phyloP scores from a whole-genome alignment of 2,329 filamentous ascomycete genomes.

The Penicillium digitatum region DNA sequence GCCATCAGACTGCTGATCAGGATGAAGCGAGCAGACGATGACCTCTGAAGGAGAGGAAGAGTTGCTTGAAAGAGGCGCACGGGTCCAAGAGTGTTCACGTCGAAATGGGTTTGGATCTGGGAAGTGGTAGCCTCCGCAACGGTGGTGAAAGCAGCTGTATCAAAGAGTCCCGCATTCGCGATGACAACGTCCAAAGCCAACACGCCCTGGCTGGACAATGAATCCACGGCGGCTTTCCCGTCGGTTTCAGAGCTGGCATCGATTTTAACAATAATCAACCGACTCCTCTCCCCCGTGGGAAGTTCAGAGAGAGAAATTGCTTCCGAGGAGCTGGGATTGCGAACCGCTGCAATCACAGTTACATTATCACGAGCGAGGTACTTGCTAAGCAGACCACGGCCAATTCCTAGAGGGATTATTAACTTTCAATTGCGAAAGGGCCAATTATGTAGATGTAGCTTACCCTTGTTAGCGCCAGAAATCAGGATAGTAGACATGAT shows the following conservation, averaged over 20 bases:
- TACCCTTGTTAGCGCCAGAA: not conserved
- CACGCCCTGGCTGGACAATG: not conserved
- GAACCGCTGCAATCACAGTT: not conserved
- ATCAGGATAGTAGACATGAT: not conserved
- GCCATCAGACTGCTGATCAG: not conserved
- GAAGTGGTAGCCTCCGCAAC: not conserved
- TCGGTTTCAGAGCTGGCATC: not conserved
- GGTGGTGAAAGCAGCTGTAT: not conserved
- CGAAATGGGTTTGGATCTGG: not conserved
- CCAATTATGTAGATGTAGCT: not conserved
- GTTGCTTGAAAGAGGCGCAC: not conserved
- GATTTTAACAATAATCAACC: not conserved
- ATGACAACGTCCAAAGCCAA: not conserved
- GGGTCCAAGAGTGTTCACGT: not conserved
- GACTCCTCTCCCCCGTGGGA: not conserved
- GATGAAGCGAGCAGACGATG: not conserved
- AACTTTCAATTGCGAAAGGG: not conserved
- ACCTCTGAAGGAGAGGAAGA: not conserved
- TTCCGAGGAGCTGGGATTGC: slow-evolving; percentile 1
- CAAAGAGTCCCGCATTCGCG: not conserved
- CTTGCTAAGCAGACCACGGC: not conserved
- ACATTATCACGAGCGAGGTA: not conserved
- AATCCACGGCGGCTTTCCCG: not conserved
- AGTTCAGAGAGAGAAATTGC: not conserved
- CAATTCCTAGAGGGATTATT: not conserved